These are phyloP conservation scores for Nematocida parisii DNA, from an alignment of 371 early-diverging fungal genomes.

Conservation along the genomic window DNA sequence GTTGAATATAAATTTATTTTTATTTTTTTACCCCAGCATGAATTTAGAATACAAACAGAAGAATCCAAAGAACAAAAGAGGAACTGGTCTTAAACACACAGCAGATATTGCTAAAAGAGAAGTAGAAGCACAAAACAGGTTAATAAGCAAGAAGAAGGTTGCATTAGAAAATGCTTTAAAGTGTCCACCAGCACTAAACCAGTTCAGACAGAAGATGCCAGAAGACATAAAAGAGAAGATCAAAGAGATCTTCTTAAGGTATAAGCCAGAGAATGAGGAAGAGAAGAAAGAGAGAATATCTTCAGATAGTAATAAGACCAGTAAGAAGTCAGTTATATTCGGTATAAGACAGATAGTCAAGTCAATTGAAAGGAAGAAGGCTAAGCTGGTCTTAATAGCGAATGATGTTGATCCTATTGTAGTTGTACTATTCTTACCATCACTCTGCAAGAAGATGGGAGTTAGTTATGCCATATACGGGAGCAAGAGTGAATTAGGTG, in stretches of 20 bases:
- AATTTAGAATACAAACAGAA: slow-evolving; percentile 26
- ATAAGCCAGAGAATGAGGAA: slow-evolving; percentile 90
- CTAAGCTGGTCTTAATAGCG: slow-evolving; percentile 93
- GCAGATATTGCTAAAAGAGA: slow-evolving; percentile 41
- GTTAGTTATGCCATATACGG: slow-evolving; percentile 97
- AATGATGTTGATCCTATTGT: slow-evolving; percentile 99
- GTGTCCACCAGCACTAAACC: slow-evolving; percentile 98
- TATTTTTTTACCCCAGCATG: too few species aligned
- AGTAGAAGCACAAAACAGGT: slow-evolving; percentile 43
- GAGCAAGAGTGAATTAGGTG: slow-evolving; percentile 91
- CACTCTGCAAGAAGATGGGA: slow-evolving; percentile 99
- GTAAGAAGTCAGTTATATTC: slow-evolving; percentile 85
- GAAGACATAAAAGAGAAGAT: slow-evolving; percentile 82
- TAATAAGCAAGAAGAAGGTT: slow-evolving; percentile 69
- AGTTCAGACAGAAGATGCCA: slow-evolving; percentile 91
- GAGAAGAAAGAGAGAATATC: slow-evolving; percentile 88
- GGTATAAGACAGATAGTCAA: slow-evolving; percentile 98
- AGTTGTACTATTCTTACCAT: slow-evolving; percentile 94
- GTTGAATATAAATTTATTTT: too few species aligned
- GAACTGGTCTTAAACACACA: slow-evolving; percentile 29
- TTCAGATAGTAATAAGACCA: slow-evolving; percentile 76
- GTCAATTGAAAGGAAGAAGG: slow-evolving; percentile 93
- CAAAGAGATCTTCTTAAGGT: slow-evolving; percentile 87
- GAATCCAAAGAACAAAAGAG: slow-evolving; percentile 50
- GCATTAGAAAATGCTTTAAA: slow-evolving; percentile 92